Evolutionary conservation across 371 early-diverging fungal genomes (phyloP).

Genomic region (Syncephalis plumigaleata): DNA sequence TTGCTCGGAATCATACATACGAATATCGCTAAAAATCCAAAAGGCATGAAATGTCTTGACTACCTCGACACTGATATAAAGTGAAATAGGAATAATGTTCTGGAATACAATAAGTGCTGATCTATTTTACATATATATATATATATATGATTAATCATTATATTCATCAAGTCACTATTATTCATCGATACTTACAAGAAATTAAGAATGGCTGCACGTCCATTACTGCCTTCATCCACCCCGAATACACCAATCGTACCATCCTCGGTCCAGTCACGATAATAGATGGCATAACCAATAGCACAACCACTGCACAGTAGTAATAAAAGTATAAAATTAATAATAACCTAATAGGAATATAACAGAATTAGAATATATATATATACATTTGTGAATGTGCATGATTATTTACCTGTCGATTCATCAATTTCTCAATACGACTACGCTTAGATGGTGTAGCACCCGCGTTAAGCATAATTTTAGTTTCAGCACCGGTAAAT

Average conservation of each 20-base stretch:
- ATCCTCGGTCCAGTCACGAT: slow-evolving; percentile 13
- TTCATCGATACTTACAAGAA: slow-evolving; percentile 41
- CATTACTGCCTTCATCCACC: neutral
- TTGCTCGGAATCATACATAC: slow-evolving; percentile 63
- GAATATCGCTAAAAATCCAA: slow-evolving; percentile 71
- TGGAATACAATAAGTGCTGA: slow-evolving; percentile 80
- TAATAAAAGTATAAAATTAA: slow-evolving; percentile 63
- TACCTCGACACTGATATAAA: slow-evolving; percentile 90
- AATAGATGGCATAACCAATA: slow-evolving; percentile 34
- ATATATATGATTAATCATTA: no score
- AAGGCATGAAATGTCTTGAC: slow-evolving; percentile 52
- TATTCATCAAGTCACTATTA: no score
- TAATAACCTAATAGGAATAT: slow-evolving; percentile 26
- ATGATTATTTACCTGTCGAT: slow-evolving; percentile 50
- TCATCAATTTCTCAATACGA: slow-evolving; percentile 77
- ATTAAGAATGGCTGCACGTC: slow-evolving; percentile 25
- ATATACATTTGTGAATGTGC: no score
- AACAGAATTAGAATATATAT: neutral
- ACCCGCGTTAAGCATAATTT: slow-evolving; percentile 76
- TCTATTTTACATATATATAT: no score
- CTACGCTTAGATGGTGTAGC: slow-evolving; percentile 76
- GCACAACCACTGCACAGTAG: slow-evolving; percentile 55
- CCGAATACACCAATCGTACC: neutral
- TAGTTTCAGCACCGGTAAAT: slow-evolving; percentile 85
- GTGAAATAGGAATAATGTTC: slow-evolving; percentile 91